Evolutionary conservation across 257 asterid species (phyloP).

Genomic region (Gynochthodes officinalis): DNA sequence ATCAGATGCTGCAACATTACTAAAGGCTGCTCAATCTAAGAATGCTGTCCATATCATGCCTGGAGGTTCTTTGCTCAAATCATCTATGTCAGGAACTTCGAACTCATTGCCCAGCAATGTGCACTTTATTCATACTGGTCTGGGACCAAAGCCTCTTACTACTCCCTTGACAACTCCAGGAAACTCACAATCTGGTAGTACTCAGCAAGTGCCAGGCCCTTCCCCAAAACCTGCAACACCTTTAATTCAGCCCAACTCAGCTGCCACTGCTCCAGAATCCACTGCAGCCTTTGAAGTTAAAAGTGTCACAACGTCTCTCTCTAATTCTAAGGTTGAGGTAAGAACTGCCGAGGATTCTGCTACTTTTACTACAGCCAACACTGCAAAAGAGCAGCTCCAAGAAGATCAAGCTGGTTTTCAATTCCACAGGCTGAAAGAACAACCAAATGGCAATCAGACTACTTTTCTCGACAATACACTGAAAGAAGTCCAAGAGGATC

Average conservation of each 20-base stretch:
- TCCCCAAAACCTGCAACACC: conserved; percentile 33
- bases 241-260: conserved; percentile 24
- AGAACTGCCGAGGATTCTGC: conserved; percentile 21
- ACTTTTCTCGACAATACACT: conserved; percentile 4
- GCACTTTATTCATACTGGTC: conserved; percentile 63
- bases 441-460: conserved; percentile 11
- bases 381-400: conserved; percentile 24
- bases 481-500: conserved; percentile 28
- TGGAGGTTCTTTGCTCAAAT: conserved; percentile 46
- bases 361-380: conserved; percentile 24
- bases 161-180: conserved; percentile 34
- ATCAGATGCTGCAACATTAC: conserved; percentile 55
- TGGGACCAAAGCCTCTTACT: conserved; percentile 50
- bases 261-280: conserved; percentile 20
- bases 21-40: conserved; percentile 59
- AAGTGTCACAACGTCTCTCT: conserved; percentile 18
- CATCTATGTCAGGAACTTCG: conserved; percentile 40
- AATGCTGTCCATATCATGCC: conserved; percentile 60
- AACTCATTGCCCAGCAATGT: conserved; percentile 75
- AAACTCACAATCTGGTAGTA: conserved; percentile 31
- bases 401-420: conserved; percentile 21
- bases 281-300: conserved; percentile 23
- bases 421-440: conserved; percentile 11
- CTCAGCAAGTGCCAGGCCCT: conserved; percentile 35
- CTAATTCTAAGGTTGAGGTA: conserved; percentile 18